Percentiles rank a stretch among this genome's conserved stretches.
These are phyloP conservation scores for Malus sieversii DNA, from an alignment of 306 rosid genomes.

Conservation along the genomic window DNA sequence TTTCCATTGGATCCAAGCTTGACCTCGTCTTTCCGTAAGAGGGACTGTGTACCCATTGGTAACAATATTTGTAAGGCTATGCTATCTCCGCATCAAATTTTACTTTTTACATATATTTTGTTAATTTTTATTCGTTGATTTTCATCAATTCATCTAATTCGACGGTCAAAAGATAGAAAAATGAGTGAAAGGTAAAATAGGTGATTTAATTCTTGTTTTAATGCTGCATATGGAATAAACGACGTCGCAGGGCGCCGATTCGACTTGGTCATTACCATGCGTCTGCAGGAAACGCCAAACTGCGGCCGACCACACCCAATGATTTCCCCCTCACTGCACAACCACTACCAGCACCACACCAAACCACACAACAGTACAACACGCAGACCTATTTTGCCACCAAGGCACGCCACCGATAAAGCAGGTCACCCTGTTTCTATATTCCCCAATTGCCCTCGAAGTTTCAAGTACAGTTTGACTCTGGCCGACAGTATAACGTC, in stretches of 20 bases:
- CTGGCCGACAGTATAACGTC: not conserved
- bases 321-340: conserved; percentile 15
- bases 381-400: conserved; percentile 50
- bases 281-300: conserved; percentile 17
- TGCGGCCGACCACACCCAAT: conserved; percentile 19
- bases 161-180: rapidly evolving
- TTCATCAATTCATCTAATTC: rapidly evolving
- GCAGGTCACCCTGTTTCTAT: conserved; percentile 2
- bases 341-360: conserved; percentile 48
- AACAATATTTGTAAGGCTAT: not conserved
- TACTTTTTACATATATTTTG: no score
- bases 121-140: no score
- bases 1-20: not conserved
- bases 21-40: not conserved
- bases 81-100: no score
- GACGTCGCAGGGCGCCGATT: conserved; percentile 12
- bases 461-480: conserved; percentile 14
- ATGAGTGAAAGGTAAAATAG: no score
- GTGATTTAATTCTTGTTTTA: not conserved
- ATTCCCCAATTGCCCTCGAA: conserved; percentile 28
- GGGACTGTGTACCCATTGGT: no score
- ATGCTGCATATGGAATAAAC: not conserved
- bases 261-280: not conserved
- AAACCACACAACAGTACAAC: conserved; percentile 7
- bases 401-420: conserved; percentile 69